Evolutionary conservation across 371 early-diverging fungal species (phyloP), one percentile per base, ranked within the genome.

Genomic region (Mortierella sp.): DNA sequence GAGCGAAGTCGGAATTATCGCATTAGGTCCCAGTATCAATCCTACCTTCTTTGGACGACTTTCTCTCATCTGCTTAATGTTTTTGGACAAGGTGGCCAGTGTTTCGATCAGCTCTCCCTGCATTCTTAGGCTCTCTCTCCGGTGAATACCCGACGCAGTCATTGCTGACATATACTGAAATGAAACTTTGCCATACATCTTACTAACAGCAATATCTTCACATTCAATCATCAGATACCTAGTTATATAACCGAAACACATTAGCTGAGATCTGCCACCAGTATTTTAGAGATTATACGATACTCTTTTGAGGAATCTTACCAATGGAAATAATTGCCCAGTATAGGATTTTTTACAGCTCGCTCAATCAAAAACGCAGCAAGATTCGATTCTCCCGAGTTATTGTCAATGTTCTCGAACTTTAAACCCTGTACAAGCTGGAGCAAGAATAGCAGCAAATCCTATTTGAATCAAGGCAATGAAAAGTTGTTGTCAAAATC

Each of bases 401-500:
- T 72, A 57, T 54, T 75, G 61, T 74, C 78, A 32, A 84, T 84
- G 54, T 84, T 86, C 84, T 99, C 99, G 76, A 97, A 98, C 72
- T 95, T 96, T 4, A 99, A 85, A n/a, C 98, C 99, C 83, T 99
- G 99, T 1, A 99, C 99, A 0, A 99, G 89, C 75, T 99, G 99
- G 31, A 98, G 82, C 32, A 98, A 84, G 84, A 96, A 97, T 19
- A 97, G 83, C 31, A 94, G 86, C 12, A 99, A 81, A 65, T 98
- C 98, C 94, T 94, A 78, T 45, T 29, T 47, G 22, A 40, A 57
- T 15, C 17, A 8, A 13, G 49, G 32, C 31, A 31, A 42, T 13
- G 8, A 40, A 35, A 43, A 43, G 5, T 5, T 55, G 19, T 55
- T 57, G 15, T 9, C 2, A 9, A 13, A 31, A 19, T 31, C 26